Conservation (phyloP, 2,329 filamentous ascomycete genomes). For the Fusarium sp. region DNA sequence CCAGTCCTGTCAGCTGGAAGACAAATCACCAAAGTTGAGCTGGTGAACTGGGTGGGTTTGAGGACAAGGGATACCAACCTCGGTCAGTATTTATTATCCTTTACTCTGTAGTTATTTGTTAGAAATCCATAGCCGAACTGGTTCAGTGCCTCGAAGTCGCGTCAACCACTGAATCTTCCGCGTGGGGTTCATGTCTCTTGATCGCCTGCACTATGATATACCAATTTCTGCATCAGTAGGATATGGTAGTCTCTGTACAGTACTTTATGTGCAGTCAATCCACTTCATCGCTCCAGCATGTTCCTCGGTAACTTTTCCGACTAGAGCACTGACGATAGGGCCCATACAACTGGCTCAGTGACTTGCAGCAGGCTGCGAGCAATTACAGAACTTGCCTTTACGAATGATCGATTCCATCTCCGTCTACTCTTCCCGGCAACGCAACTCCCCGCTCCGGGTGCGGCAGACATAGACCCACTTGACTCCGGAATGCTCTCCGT, state of each 20-base stretch:
- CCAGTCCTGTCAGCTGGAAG: neutral
- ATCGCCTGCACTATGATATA: neutral
- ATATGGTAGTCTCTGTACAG: neutral
- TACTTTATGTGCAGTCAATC: neutral
- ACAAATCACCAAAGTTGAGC: neutral
- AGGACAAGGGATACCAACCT: neutral
- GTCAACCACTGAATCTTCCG: neutral
- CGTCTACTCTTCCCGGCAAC: neutral
- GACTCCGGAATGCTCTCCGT: neutral
- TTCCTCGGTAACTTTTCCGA: slow-evolving; percentile 11
- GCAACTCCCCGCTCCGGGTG: neutral
- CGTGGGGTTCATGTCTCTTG: neutral
- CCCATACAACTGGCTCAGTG: neutral
- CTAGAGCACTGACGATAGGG: slow-evolving; percentile 9
- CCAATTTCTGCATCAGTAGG: neutral
- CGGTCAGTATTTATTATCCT: neutral
- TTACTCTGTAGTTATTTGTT: neutral
- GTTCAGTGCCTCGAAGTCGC: neutral
- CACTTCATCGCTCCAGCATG: neutral
- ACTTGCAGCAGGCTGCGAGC: neutral
- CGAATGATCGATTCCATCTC: neutral
- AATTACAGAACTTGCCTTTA: neutral
- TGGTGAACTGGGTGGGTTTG: neutral
- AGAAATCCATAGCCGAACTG: neutral
- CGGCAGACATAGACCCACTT: neutral